Evolutionary conservation across 139 green algal genomes (phyloP).

Genomic region (Volvox reticuliferus): DNA sequence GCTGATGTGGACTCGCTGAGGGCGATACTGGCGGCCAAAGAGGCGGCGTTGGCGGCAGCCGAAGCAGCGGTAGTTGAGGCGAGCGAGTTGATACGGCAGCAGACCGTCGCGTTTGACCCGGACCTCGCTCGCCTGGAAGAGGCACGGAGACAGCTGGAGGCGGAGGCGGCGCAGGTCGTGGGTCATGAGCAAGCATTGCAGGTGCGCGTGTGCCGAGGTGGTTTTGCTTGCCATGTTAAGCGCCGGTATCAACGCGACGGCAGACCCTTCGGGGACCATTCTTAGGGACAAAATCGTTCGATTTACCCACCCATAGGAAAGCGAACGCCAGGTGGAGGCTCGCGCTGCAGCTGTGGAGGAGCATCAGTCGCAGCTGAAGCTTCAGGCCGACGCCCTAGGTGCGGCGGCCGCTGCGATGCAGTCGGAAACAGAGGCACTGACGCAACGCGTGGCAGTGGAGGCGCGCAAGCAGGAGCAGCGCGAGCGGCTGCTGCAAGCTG

Average conservation of each 20-base stretch:
- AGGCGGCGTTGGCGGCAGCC: not conserved
- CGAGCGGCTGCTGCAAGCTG: not conserved
- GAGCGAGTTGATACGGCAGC: not conserved
- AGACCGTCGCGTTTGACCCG: constrained; percentile 14
- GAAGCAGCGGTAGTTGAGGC: not conserved
- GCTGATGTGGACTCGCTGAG: constrained; percentile 57
- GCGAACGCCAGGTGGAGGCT: not conserved
- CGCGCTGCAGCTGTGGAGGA: constrained; percentile 29
- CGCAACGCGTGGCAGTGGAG: not conserved
- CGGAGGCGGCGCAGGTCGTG: constrained; percentile 24
- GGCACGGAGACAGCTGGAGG: constrained; percentile 33
- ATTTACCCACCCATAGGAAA: constrained; percentile 22
- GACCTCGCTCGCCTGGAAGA: constrained; percentile 46
- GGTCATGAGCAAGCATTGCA: constrained; percentile 40
- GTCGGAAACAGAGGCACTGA: not conserved
- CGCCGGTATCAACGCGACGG: no score
- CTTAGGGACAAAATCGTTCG: no score
- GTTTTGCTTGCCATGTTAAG: no score
- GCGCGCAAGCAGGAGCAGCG: not conserved
- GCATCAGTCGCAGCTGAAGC: constrained; percentile 39
- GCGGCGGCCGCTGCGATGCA: constrained; percentile 23
- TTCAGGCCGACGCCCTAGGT: constrained; percentile 14
- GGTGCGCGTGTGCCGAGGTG: not conserved
- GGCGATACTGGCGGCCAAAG: constrained; percentile 39
- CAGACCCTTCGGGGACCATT: no score